Conservation (phyloP, 1,284 basidiomycete genomes). For the Melampsora americana region DNA sequence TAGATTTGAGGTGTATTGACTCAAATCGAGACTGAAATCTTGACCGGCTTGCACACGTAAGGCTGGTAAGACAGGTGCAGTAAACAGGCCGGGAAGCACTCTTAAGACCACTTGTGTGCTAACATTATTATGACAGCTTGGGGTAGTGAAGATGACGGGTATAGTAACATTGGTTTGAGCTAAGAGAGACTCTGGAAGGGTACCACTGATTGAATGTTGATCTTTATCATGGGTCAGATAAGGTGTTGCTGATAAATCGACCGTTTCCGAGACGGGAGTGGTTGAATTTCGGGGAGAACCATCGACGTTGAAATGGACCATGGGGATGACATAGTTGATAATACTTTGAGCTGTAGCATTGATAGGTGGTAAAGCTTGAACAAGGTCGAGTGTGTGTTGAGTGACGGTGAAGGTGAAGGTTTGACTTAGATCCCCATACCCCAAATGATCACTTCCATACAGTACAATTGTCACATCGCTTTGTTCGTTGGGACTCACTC, state of each 20-base stretch:
- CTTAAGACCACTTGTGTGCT: slow-evolving; percentile 22
- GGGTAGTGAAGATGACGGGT: slow-evolving; percentile 20
- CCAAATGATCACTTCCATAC: slow-evolving; percentile 43
- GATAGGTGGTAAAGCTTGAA: slow-evolving; percentile 27
- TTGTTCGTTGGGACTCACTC: slow-evolving; percentile 36
- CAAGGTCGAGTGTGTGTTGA: slow-evolving; percentile 27
- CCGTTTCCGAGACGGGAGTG: neutral
- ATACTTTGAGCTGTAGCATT: slow-evolving; percentile 41
- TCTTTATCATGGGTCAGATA: slow-evolving; percentile 31
- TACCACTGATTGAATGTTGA: slow-evolving; percentile 22
- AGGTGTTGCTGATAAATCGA: slow-evolving; percentile 26
- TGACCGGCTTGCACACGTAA: slow-evolving; percentile 22
- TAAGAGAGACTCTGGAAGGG: slow-evolving; percentile 17
- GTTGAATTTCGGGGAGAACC: slow-evolving; percentile 15
- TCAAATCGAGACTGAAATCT: slow-evolving; percentile 32
- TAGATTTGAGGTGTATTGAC: slow-evolving; percentile 36
- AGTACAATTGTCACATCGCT: slow-evolving; percentile 33
- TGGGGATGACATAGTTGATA: slow-evolving; percentile 36
- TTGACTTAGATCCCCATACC: slow-evolving; percentile 37
- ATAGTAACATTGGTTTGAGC: slow-evolving; percentile 30
- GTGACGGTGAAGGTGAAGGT: slow-evolving; percentile 34
- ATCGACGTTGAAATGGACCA: slow-evolving; percentile 28
- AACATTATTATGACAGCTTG: slow-evolving; percentile 32
- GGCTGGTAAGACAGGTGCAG: slow-evolving; percentile 30
- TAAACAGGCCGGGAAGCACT: slow-evolving; percentile 34